Evolutionary conservation across 805 yeast genomes (phyloP).

Genomic region (Barnettozyma populi): DNA sequence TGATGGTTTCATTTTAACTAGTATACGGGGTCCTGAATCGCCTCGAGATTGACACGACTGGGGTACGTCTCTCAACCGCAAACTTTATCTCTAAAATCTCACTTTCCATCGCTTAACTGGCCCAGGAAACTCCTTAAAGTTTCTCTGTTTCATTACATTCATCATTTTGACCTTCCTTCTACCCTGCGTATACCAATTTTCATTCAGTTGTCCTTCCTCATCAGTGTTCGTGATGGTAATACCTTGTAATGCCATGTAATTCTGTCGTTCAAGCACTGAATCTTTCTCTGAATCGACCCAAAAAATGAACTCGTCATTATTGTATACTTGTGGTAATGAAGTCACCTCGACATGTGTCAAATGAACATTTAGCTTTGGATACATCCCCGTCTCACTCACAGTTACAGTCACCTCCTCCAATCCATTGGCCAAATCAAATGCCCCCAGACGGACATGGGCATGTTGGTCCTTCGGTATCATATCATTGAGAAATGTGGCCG

Average conservation of each 20-base stretch:
- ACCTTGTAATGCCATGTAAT: conserved; percentile 1
- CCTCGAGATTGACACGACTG: no score
- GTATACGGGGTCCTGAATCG: no score
- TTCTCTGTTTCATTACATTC: background rate
- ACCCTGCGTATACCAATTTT: background rate
- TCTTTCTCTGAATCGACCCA: background rate
- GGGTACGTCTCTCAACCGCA: no score
- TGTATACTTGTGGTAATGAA: background rate
- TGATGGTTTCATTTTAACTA: no score
- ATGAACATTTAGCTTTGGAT: background rate
- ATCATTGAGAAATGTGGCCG: background rate
- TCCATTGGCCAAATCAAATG: background rate
- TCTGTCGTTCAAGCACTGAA: background rate
- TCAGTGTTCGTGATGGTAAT: no score
- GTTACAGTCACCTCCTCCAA: background rate
- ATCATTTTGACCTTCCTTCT: background rate
- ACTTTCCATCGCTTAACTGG: background rate
- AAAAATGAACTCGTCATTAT: background rate
- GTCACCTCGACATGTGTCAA: conserved; percentile 1
- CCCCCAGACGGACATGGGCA: background rate
- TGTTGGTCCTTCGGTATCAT: background rate
- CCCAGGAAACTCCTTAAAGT: background rate
- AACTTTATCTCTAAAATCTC: background rate
- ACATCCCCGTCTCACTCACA: background rate
- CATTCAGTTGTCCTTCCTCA: background rate